These are phyloP conservation scores for Ehretia macrophylla DNA, from an alignment of 257 asterid species.

Conservation along the genomic window DNA sequence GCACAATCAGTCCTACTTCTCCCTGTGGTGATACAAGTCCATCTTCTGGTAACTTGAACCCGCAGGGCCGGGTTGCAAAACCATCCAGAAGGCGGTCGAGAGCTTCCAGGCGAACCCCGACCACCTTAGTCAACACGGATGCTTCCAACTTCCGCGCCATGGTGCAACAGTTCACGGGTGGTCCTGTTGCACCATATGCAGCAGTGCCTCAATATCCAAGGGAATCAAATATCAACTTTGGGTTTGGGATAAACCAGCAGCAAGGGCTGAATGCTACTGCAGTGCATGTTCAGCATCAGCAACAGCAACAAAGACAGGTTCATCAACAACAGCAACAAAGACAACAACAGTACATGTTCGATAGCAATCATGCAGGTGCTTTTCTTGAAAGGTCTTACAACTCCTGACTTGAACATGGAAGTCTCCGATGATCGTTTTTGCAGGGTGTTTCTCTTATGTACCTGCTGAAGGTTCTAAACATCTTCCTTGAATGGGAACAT, in stretches of 20 bases:
- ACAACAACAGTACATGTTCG: neutral
- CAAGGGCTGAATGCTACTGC: neutral
- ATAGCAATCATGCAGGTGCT: neutral
- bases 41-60: constrained; percentile 7
- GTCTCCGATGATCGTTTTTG: too few species aligned
- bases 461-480: neutral
- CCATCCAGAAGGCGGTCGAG: constrained; percentile 21
- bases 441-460: neutral
- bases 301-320: constrained; percentile 2
- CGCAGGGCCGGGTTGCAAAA: neutral
- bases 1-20: neutral
- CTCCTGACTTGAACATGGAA: neutral
- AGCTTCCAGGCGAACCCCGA: constrained; percentile 27
- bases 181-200: constrained; percentile 22
- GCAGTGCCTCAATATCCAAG: neutral
- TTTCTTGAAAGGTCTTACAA: neutral
- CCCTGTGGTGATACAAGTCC: neutral
- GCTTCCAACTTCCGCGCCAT: constrained; percentile 26
- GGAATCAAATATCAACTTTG: neutral
- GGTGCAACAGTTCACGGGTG: constrained; percentile 60
- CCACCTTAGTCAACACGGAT: constrained; percentile 19
- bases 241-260: neutral
- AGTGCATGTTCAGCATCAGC: neutral
- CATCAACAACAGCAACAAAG: neutral
- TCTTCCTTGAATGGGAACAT: neutral